These are phyloP conservation scores for Abelmoschus esculentus DNA, from an alignment of 345 rosid species.

Conservation along the genomic window DNA sequence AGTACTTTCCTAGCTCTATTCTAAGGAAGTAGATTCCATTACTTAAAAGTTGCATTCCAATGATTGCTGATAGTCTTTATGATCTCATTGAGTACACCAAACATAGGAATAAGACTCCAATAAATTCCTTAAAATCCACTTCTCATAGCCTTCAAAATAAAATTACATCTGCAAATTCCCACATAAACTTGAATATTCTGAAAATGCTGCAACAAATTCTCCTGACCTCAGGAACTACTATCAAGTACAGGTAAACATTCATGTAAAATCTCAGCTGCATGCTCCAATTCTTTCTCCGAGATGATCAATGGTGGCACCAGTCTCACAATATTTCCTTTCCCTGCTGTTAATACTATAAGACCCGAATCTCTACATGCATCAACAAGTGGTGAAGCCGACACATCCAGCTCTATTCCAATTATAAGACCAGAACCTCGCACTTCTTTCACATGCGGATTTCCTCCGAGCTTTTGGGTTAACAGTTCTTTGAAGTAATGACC, in stretches of 20 bases:
- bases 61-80: no score
- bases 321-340: slow-evolving; percentile 82
- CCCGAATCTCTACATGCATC: slow-evolving; percentile 72
- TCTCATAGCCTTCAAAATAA: no score
- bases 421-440: slow-evolving; percentile 79
- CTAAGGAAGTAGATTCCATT: no score
- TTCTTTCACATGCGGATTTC: slow-evolving; percentile 69
- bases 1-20: no score
- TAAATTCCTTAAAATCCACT: no score
- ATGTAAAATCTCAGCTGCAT: background rate
- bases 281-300: slow-evolving; percentile 39
- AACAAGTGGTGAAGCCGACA: slow-evolving; percentile 47
- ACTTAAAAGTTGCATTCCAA: no score
- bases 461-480: slow-evolving; percentile 48
- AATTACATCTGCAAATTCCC: no score
- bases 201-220: background rate
- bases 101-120: no score
- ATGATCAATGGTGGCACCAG: slow-evolving; percentile 84
- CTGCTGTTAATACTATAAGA: slow-evolving; percentile 67
- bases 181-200: no score
- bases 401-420: slow-evolving; percentile 71
- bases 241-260: slow-evolving; percentile 6
- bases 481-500: slow-evolving; percentile 56
- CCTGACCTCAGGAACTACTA: background rate
- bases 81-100: no score